Conservation (phyloP, 768 basidiomycete genomes). For the Scleroderma citrinum region DNA sequence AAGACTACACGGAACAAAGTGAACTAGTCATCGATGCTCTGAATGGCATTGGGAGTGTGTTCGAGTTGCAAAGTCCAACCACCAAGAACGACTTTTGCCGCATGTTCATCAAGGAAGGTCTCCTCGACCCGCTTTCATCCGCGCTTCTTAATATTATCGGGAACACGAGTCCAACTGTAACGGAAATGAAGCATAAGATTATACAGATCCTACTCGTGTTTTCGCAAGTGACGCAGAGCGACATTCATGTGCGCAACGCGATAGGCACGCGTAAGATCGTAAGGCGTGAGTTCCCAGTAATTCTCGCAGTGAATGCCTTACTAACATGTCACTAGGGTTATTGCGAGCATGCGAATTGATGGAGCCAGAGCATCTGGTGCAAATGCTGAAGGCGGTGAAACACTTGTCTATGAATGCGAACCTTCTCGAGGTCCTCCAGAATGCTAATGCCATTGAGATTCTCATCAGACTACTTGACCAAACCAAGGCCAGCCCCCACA, state of each 20-base stretch:
- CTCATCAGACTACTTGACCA: constrained; percentile 82
- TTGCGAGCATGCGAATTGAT: constrained; percentile 83
- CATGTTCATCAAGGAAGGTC: constrained; percentile 95
- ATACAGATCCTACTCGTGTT: constrained; percentile 87
- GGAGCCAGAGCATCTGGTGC: constrained; percentile 82
- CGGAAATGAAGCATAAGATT: constrained; percentile 82
- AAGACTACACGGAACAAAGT: constrained; percentile 88
- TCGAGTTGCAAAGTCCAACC: constrained; percentile 92
- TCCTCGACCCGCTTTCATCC: constrained; percentile 86
- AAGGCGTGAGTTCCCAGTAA: constrained; percentile 54
- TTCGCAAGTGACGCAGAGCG: constrained; percentile 93
- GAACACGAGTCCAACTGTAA: constrained; percentile 55
- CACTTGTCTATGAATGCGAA: constrained; percentile 93
- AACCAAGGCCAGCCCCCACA: constrained; percentile 70
- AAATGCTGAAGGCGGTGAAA: constrained; percentile 91
- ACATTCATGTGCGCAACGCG: constrained; percentile 88
- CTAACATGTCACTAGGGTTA: constrained; percentile 48
- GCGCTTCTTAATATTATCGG: constrained; percentile 87
- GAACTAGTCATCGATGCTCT: constrained; percentile 90
- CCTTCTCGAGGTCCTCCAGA: constrained; percentile 88
- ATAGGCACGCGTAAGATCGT: constrained; percentile 87
- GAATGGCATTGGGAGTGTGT: constrained; percentile 91
- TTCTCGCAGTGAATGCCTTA: constrained; percentile 2
- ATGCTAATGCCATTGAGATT: constrained; percentile 90
- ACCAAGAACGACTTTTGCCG: constrained; percentile 98